Base-by-base conservation (phyloP, 1,139 yeast genomes). In the Torulaspora globosa region DNA sequence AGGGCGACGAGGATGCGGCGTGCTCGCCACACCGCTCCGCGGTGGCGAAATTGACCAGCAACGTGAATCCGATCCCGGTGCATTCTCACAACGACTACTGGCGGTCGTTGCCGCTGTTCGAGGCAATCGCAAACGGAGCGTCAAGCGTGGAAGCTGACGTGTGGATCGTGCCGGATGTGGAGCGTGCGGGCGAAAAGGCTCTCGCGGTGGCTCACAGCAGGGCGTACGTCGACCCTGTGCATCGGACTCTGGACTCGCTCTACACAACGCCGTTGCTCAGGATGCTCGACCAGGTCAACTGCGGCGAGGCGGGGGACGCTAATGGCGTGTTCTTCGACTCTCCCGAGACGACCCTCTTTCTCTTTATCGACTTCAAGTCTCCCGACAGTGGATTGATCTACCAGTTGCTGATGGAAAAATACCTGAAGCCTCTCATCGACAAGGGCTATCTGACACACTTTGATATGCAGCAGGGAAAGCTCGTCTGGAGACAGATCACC, bases 31-130 rank as follows among this genome's bases (percentile, higher is more conserved):
- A 41, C 26, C 43, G 39, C 12, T 50, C 61, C 8, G 47, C 46
- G 9, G 52, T 57, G 11, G 52, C 57, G 15, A 51, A 47, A 12
- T 59, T 79, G 34, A 79, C 79, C 2, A 66, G 76, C 43, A 81
- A 78, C 54, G 78, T 78, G 0, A 63, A 70, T 29, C 56, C 57
- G 2, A 63, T 75, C 27, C 70, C 73, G 43, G 69, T 82, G 16
- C 92, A 84, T 57, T 80, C 88, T 0, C 92, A 84, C 59, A 84
- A 84, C 58, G 92, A 84, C 60, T 84, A 84, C 62, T 82, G 87
- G 88, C 69, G 90, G 53, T 53, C 62, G 2, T 61, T 68, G 4
- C 92, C 92, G 0, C 68, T 84, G 8, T 70, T 78, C 47, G 83
- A 80, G 49, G 90, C 89, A 0, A 63, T 83, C 30, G 67, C 72